phyloP scores from a whole-genome alignment of 1,284 basidiomycete species.

The Sanguinoderma infundibulare region DNA sequence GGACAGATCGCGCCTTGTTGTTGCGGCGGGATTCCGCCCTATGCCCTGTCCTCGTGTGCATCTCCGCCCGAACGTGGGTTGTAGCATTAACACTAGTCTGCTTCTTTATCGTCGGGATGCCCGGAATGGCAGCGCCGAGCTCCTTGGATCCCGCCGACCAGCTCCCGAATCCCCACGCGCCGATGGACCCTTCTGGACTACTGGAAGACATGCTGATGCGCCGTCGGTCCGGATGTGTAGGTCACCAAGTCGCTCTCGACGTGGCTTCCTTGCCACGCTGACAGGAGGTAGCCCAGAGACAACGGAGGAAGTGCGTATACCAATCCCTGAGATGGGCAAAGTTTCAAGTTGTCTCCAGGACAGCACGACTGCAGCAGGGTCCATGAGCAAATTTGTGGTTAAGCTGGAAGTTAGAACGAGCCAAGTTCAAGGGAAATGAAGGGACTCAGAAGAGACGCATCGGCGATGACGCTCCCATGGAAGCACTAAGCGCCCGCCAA shows the following conservation, averaged over 20 bases:
- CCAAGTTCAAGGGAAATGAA: no score
- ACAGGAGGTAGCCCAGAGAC: no score
- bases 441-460: no score
- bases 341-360: no score
- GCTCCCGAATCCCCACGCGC: conserved; percentile 10
- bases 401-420: background rate
- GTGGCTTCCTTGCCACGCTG: no score
- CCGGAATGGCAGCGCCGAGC: conserved; percentile 10
- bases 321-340: no score
- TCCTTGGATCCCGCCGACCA: conserved; percentile 7
- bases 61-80: conserved; percentile 14
- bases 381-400: no score
- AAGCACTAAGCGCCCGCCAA: no score
- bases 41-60: conserved; percentile 18
- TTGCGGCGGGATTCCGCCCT: conserved; percentile 19
- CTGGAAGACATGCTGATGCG: background rate
- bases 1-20: conserved; percentile 8
- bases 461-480: no score
- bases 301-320: no score
- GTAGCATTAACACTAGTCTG: background rate
- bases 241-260: no score
- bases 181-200: background rate
- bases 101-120: conserved; percentile 11
- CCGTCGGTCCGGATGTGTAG: background rate
- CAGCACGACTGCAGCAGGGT: no score